Evolutionary conservation across 345 rosid species (phyloP), one percentile per base, ranked within the genome.

Genomic region (Lepidium sativum): DNA sequence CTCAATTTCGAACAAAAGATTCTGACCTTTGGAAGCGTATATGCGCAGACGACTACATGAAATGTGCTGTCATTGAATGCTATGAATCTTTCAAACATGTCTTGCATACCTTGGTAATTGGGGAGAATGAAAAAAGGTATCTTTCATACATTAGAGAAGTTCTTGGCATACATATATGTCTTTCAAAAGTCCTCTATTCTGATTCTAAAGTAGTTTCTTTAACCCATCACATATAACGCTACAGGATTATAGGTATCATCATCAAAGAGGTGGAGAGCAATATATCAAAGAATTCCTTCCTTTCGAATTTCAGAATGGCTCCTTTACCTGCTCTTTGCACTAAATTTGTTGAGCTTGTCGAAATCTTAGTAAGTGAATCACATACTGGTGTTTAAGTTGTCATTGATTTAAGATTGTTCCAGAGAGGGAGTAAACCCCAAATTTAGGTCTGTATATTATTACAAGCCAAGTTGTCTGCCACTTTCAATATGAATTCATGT

Each of bases 11-110:
- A 70, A 67, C 82, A 42, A 82, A 56, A 78, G 99, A 90, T 64
- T 65, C 95, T 78, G 92, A 85, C 76, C 96, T 94, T 17, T 94
- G 99, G 97, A 90, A 82, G 80, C 95, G 95, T 53, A 88, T 92
- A 68, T 87, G 95, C 60, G 89, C 87, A 5, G 99, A 92, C 71
- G 97, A 92, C 52, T 92, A 87, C 78, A 86, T 92, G 99, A 89
- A 92, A 77, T 92, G 97, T 80, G 96, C 97, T 54, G 97, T 92
- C 47, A 86, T 87, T 50, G 99, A 94, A 79, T 90, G 99, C 81
- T 94, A 94, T 21, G 97, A 87, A 70, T 88, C 99, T 53, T 80
- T 94, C 62, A 94, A 94, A 73, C 84, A 80, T 79, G 82, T 90
- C 52, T 74, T 94, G 67, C 82, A 83, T 39, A 76, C 83, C 69